Evolutionary conservation across 208 protist species (phyloP), one percentile per base, ranked within the genome.

Genomic region (Wallacemonas sp.): DNA sequence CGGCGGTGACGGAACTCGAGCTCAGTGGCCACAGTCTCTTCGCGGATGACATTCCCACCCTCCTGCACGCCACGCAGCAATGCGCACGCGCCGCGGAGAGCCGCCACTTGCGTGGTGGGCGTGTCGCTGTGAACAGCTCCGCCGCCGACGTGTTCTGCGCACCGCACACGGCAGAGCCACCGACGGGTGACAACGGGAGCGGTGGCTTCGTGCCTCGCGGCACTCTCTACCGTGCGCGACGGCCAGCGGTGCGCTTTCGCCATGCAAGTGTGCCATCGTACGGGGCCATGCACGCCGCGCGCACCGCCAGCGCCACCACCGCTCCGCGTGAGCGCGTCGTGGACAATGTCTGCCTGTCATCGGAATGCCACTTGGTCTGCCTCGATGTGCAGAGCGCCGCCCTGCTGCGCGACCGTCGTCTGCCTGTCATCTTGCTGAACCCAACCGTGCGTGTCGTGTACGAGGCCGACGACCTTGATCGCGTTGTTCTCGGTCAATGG

Each of bases 341-440:
- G 1, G 68, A 81, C 46, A 68, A 87, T 15, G 77, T 86, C 24
- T 89, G 86, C 62, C 66, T 71, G 29, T 69, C 79, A 19, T 92
- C 86, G 12, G 83, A 93, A 74, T 93, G 87, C 60, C 68, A 91
- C 4, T 59, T 89, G 17, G 63, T 89, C 30, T 85, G 83, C 48
- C 62, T 87, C 52, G 87, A 89, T 59, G 62, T 91, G 3, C 69
- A 81, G 67, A 81, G 91, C 3, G 77, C 71, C 0, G 76, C 74
- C 21, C 34, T 87, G 19, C 38, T 85, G 38, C 71, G 69, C 9
- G 71, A 88, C 8, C 22, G 30, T 0, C 74, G 83, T 3, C 59
- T 61, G 26, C 81, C 87, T 0, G 34, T 89, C 22, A 82, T 93
- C 29, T 60, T 93, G 9, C 82, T 93, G 41, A 93, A 93, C 63